These are phyloP conservation scores for Breviolum minutum DNA, from an alignment of 73 alveolate genomes.

Conservation along the genomic window DNA sequence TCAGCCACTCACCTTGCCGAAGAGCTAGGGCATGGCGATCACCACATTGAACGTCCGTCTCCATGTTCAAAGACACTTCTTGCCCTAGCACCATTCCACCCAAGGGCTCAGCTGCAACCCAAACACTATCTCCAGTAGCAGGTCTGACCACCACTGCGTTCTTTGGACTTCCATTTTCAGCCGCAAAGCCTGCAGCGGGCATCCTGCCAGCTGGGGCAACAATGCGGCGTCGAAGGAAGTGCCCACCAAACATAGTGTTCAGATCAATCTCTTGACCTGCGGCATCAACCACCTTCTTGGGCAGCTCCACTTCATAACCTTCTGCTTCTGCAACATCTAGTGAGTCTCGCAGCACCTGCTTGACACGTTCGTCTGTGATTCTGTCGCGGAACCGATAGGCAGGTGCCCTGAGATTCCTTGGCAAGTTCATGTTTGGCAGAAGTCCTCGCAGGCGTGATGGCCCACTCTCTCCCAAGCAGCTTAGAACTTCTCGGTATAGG, in stretches of 20 bases:
- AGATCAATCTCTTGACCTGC: not conserved
- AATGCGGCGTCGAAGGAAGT: not conserved
- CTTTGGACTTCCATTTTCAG: not conserved
- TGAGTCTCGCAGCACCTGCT: not conserved
- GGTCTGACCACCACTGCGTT: not conserved
- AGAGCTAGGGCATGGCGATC: not conserved
- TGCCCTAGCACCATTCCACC: conserved; percentile 21
- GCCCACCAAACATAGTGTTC: not conserved
- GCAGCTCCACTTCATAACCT: not conserved
- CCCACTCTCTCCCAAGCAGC: not conserved
- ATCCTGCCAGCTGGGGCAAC: not conserved
- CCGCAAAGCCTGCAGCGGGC: not conserved
- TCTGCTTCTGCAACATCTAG: not conserved
- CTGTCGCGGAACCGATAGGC: not conserved
- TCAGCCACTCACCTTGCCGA: conserved; percentile 20
- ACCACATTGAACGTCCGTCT: conserved; percentile 1
- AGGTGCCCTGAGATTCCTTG: not conserved
- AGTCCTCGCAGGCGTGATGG: not conserved
- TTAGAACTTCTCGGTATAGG: not conserved
- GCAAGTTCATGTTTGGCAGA: not conserved
- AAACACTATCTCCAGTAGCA: not conserved
- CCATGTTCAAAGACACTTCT: conserved; percentile 17
- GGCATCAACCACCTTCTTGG: not conserved
- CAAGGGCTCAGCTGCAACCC: conserved; percentile 36
- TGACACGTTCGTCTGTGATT: not conserved